phyloP scores from a whole-genome alignment of 2,329 filamentous ascomycete species.

The Cadophora sp. region DNA sequence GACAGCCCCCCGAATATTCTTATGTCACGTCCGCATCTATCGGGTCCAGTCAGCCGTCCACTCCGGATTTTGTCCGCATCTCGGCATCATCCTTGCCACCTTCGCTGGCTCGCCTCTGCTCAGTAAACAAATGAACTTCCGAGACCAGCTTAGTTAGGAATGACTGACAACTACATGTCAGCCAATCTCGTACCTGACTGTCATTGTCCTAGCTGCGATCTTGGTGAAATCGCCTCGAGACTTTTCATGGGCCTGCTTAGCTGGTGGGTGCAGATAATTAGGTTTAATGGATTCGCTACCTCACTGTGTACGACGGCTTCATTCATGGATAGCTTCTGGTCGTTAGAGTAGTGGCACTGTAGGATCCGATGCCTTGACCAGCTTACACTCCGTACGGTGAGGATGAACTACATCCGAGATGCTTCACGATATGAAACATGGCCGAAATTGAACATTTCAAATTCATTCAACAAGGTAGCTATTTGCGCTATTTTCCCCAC shows the following conservation, averaged over 20 bases:
- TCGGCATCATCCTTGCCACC: background rate
- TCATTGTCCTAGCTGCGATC: background rate
- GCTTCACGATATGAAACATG: background rate
- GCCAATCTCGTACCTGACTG: background rate
- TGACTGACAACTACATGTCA: background rate
- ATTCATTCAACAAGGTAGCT: conserved; percentile 9
- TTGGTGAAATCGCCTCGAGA: background rate
- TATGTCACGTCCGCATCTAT: background rate
- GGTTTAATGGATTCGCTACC: background rate
- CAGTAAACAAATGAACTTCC: background rate
- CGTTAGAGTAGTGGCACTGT: background rate
- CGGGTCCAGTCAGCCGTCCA: background rate
- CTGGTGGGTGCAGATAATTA: background rate
- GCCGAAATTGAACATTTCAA: background rate
- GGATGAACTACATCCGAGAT: background rate
- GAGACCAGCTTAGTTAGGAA: background rate
- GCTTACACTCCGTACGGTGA: background rate
- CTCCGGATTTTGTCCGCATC: background rate
- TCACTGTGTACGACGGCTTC: background rate
- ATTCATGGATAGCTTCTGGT: background rate
- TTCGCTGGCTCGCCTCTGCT: background rate
- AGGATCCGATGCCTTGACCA: too few relatives aligned
- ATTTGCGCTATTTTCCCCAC: conserved; percentile 12
- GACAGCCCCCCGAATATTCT: too few relatives aligned
- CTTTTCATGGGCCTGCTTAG: background rate